Conservation (phyloP, 2,329 filamentous ascomycete species). For the Aspergillus sp. region DNA sequence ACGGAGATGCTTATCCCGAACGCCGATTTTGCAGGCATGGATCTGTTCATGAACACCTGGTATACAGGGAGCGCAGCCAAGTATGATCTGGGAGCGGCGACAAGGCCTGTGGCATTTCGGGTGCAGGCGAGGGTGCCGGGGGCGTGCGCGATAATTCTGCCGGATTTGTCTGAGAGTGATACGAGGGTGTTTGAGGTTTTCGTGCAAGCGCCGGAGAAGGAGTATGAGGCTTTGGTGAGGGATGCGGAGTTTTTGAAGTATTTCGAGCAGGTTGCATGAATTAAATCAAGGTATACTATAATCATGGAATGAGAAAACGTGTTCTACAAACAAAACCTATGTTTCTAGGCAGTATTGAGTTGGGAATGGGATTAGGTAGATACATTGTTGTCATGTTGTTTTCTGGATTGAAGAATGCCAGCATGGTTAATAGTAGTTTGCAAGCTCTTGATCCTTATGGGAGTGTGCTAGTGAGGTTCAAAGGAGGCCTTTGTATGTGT, state of each 20-base stretch:
- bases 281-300: too few relatives aligned
- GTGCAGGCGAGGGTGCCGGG: slow-evolving; percentile 12
- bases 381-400: too few relatives aligned
- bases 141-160: slow-evolving; percentile 20
- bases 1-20: slow-evolving; percentile 16
- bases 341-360: too few relatives aligned
- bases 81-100: slow-evolving; percentile 24
- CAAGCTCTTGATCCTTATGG: too few relatives aligned
- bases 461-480: too few relatives aligned
- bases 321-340: too few relatives aligned
- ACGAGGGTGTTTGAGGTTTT: slow-evolving; percentile 21
- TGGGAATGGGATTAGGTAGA: too few relatives aligned
- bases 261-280: slow-evolving; percentile 19
- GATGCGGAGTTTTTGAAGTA: slow-evolving; percentile 22
- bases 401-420: too few relatives aligned
- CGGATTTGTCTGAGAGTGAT: slow-evolving; percentile 16
- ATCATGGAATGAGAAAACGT: too few relatives aligned
- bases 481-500: too few relatives aligned
- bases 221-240: slow-evolving; percentile 17
- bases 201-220: slow-evolving; percentile 19
- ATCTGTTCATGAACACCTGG: slow-evolving; percentile 29
- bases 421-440: too few relatives aligned
- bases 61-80: slow-evolving; percentile 21
- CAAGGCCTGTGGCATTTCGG: slow-evolving; percentile 20
- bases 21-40: slow-evolving; percentile 24